Evolutionary conservation across 78 protist genomes (phyloP).

Genomic region (Guillardia theta): DNA sequence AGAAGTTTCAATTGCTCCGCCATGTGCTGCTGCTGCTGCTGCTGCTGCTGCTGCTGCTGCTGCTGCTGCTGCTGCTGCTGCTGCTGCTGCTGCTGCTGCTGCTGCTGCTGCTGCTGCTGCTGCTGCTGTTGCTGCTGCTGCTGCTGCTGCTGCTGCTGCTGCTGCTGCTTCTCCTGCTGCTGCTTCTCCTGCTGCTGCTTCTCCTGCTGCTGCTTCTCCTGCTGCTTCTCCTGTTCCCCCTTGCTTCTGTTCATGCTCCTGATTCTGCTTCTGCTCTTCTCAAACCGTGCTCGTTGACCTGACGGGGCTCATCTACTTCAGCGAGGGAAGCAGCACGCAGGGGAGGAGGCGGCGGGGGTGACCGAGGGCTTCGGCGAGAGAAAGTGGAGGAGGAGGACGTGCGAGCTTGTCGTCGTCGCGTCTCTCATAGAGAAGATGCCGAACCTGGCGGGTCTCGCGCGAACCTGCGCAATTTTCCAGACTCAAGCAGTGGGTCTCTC

Average conservation of each 20-base stretch:
- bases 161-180: background rate
- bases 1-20: no score
- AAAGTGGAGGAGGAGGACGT: background rate
- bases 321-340: background rate
- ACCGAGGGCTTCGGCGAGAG: background rate
- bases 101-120: no score
- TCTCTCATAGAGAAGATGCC: conserved; percentile 55
- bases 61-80: no score
- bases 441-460: conserved; percentile 69
- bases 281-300: background rate
- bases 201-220: background rate
- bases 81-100: no score
- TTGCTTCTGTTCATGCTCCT: background rate
- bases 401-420: conserved; percentile 44
- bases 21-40: no score
- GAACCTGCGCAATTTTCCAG: conserved; percentile 67
- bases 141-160: no score
- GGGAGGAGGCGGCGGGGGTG: background rate
- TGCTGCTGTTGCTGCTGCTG: no score
- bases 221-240: background rate
- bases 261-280: background rate
- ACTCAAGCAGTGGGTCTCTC: no score
- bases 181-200: background rate
- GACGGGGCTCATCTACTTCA: background rate
- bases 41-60: no score